Base-by-base conservation (phyloP, 2,329 filamentous ascomycete genomes). In the Graphilbum fragrans region DNA sequence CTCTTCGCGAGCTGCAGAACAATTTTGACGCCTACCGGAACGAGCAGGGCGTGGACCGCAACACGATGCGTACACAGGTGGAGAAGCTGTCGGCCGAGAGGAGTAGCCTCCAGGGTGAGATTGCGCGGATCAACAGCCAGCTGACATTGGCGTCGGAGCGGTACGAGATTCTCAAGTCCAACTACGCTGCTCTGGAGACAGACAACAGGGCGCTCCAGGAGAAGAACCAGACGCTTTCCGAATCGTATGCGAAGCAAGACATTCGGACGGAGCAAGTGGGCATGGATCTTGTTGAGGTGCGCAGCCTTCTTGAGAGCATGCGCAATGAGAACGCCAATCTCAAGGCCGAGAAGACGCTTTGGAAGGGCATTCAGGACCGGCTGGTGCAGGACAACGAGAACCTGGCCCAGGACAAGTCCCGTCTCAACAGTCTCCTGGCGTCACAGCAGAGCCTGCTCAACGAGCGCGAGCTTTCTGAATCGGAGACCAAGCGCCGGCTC, bases 281-380 rank as follows among this genome's bases (percentile, higher is more conserved):
- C 0, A 90, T 96, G 59, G 90, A 98, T 52, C 72, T 96, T 6
- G 79, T 96, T 10, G 92, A 95, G 57, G 80, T 83, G 5, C 82
- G 80, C 56, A 82, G 82, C 25, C 64, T 90, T 40, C 69, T 84
- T 4, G 90, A 98, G 54, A 88, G 86, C 54, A 74, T 95, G 60
- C 82, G 87, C 40, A 87, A 86, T 49, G 92, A 98, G 57, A 86
- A 81, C 41, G 81, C 87, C 16, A 95, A 96, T 54, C 73, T 95
- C 27, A 94, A 94, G 59, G 88, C 90, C 0, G 90, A 96, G 60
- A 94, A 94, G 63, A 83, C 86, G 31, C 70, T 98, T 10, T 94
- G 85, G 83, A 94, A 92, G 64, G 86, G 82, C 42, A 94, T 95
- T 27, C 88, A 96, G 57, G 81, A 84, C 48, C 80, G 93, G 40